These are phyloP conservation scores for Zalaria obscura DNA, from an alignment of 2,329 filamentous ascomycete species.

Conservation along the genomic window DNA sequence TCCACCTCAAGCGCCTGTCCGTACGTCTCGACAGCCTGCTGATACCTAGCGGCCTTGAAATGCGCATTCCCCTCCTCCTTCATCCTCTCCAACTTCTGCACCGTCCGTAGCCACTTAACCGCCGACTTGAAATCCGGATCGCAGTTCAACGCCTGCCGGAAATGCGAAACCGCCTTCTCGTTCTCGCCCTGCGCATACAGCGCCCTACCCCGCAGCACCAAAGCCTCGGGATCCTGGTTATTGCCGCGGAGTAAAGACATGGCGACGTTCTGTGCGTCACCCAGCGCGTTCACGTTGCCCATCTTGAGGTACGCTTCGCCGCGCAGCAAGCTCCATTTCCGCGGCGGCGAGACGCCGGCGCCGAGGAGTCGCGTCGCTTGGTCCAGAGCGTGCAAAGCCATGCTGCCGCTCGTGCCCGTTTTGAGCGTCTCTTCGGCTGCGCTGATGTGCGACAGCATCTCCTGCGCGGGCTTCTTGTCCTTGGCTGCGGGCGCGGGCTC, in stretches of 20 bases:
- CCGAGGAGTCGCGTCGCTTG: slow-evolving; percentile 76
- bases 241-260: slow-evolving; percentile 78
- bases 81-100: slow-evolving; percentile 83
- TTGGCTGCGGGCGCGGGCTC: slow-evolving; percentile 68
- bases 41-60: slow-evolving; percentile 74
- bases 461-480: slow-evolving; percentile 68
- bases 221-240: slow-evolving; percentile 81
- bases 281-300: slow-evolving; percentile 75
- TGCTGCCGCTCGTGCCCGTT: slow-evolving; percentile 67
- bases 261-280: slow-evolving; percentile 84
- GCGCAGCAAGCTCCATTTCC: slow-evolving; percentile 88
- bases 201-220: slow-evolving; percentile 76
- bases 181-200: slow-evolving; percentile 89
- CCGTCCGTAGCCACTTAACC: slow-evolving; percentile 74
- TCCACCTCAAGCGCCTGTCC: slow-evolving; percentile 72
- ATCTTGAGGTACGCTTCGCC: slow-evolving; percentile 89
- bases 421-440: slow-evolving; percentile 67
- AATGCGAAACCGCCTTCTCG: slow-evolving; percentile 83
- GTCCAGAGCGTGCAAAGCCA: slow-evolving; percentile 84
- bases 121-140: slow-evolving; percentile 87
- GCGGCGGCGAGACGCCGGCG: slow-evolving; percentile 58
- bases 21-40: slow-evolving; percentile 74
- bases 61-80: slow-evolving; percentile 86
- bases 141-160: slow-evolving; percentile 75
- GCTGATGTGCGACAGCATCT: slow-evolving; percentile 70